phyloP scores from a whole-genome alignment of 1,284 basidiomycete genomes.

The Papiliotrema nemorosa region DNA sequence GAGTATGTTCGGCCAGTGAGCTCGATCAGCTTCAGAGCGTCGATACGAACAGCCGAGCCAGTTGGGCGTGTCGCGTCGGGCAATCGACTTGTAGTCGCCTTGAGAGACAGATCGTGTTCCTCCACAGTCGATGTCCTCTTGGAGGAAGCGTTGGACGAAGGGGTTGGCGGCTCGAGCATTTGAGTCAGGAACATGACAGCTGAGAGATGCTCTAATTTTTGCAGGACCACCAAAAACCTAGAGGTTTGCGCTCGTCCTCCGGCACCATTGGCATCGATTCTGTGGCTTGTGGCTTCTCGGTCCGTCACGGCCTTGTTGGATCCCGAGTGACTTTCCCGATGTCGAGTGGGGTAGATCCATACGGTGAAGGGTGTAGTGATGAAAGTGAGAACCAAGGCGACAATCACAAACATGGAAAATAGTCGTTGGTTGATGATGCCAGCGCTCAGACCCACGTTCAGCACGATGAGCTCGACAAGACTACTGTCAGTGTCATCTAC shows the following conservation, averaged over 20 bases:
- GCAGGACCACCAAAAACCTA: slow-evolving; percentile 76
- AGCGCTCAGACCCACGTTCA: slow-evolving; percentile 80
- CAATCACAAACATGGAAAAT: slow-evolving; percentile 83
- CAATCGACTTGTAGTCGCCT: slow-evolving; percentile 8
- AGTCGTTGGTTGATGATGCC: slow-evolving; percentile 68
- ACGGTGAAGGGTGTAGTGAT: slow-evolving; percentile 83
- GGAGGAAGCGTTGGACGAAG: slow-evolving; percentile 62
- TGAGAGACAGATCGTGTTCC: slow-evolving; percentile 2
- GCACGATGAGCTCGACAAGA: slow-evolving; percentile 80
- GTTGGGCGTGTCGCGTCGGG: slow-evolving; percentile 15
- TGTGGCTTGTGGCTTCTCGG: slow-evolving; percentile 27
- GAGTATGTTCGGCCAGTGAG: slow-evolving; percentile 81
- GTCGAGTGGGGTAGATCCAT: slow-evolving; percentile 67
- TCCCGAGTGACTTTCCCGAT: slow-evolving; percentile 39
- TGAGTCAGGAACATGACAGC: slow-evolving; percentile 56
- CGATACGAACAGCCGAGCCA: slow-evolving; percentile 47
- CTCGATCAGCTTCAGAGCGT: slow-evolving; percentile 81
- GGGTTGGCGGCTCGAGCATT: slow-evolving; percentile 48
- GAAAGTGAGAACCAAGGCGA: slow-evolving; percentile 79
- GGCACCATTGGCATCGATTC: slow-evolving; percentile 11
- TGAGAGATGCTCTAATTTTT: slow-evolving; percentile 78
- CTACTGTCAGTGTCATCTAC: slow-evolving; percentile 50
- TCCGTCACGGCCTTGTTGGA: slow-evolving; percentile 4
- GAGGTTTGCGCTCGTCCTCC: slow-evolving; percentile 37
- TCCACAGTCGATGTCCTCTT: not conserved